These are phyloP conservation scores for Leccinum huronense DNA, from an alignment of 1,284 basidiomycete genomes.

Conservation along the genomic window DNA sequence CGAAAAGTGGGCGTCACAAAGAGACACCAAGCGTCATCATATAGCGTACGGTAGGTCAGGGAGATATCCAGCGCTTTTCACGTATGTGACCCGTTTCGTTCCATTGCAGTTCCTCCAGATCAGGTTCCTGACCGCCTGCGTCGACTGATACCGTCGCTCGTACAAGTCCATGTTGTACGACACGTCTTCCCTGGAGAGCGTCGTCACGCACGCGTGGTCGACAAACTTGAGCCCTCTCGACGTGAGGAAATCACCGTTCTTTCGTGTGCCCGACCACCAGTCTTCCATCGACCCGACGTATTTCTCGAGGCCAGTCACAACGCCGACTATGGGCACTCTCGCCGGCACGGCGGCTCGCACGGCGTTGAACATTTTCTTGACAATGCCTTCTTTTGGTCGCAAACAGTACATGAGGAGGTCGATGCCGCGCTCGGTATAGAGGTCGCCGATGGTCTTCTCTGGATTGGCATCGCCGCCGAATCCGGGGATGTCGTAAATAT, in stretches of 20 bases:
- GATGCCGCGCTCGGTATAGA: conserved; percentile 32
- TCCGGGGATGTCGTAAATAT: conserved; percentile 34
- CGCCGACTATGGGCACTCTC: conserved; percentile 34
- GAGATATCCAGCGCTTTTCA: conserved; percentile 32
- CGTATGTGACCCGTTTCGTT: conserved; percentile 33
- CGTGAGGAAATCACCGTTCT: conserved; percentile 31
- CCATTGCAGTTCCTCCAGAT: conserved; percentile 35
- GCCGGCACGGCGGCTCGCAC: conserved; percentile 31
- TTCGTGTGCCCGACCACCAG: conserved; percentile 31
- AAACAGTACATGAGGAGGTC: conserved; percentile 34
- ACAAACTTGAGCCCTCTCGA: conserved; percentile 31
- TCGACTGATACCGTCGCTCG: conserved; percentile 32
- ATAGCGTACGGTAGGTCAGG: conserved; percentile 28
- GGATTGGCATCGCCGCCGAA: conserved; percentile 24
- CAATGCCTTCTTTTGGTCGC: conserved; percentile 32
- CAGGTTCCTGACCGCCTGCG: conserved; percentile 28
- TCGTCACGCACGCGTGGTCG: conserved; percentile 35
- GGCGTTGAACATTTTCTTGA: conserved; percentile 27
- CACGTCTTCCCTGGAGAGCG: conserved; percentile 33
- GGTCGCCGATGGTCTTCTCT: conserved; percentile 28
- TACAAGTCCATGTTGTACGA: conserved; percentile 36
- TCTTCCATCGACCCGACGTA: conserved; percentile 32
- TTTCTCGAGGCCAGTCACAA: conserved; percentile 35
- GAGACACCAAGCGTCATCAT: neutral
- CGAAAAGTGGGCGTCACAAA: neutral